Conservation (phyloP, 2,329 filamentous ascomycete genomes). For the Fusarium subtropicale region DNA sequence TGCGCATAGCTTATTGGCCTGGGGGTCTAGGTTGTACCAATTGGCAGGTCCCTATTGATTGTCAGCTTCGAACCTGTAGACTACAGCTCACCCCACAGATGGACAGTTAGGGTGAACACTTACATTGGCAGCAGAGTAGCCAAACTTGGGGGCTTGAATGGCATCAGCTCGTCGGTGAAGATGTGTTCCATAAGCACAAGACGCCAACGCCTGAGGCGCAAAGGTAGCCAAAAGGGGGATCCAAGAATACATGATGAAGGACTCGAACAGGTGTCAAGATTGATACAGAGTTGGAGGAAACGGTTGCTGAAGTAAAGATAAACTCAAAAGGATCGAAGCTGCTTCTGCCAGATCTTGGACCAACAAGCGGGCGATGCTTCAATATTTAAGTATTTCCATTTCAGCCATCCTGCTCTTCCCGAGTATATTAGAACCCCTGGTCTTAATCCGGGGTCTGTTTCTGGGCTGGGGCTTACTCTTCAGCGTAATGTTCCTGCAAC, state of each 20-base stretch:
- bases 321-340: not conserved
- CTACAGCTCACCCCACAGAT: fast-evolving
- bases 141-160: slow-evolving; percentile 54
- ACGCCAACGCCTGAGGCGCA: slow-evolving; percentile 45
- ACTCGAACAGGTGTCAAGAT: not conserved
- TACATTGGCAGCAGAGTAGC: slow-evolving; percentile 54
- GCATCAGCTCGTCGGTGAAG: slow-evolving; percentile 50
- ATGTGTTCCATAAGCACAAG: slow-evolving; percentile 56
- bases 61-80: not conserved
- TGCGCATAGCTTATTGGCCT: slow-evolving; percentile 59
- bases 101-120: not conserved
- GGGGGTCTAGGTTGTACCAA: slow-evolving; percentile 60
- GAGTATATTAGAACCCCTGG: not conserved
- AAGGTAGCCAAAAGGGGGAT: slow-evolving; percentile 32
- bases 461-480: slow-evolving; percentile 12
- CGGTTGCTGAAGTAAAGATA: not conserved
- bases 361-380: not conserved
- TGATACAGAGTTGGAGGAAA: not conserved
- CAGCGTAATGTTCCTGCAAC: not conserved
- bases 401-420: not conserved
- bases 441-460: not conserved
- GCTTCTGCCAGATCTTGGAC: not conserved
- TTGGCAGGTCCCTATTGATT: slow-evolving; percentile 59
- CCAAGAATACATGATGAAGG: slow-evolving; percentile 26
- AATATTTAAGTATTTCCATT: slow-evolving; percentile 7